Evolutionary conservation across 169 alveolate genomes (phyloP).

Genomic region (Plasmodium chabaudi): DNA sequence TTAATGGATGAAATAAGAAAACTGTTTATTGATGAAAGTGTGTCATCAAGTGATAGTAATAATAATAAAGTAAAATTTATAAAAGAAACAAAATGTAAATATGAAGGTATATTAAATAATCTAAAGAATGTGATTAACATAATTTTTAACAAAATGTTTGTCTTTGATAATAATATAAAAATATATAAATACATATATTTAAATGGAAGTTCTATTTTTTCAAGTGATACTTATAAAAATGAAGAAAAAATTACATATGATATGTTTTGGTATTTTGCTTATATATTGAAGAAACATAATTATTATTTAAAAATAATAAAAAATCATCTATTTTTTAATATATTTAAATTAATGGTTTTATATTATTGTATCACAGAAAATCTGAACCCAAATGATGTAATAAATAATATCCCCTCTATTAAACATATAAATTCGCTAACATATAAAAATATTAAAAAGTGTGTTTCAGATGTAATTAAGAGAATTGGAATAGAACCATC

Average conservation of each 20-base stretch:
- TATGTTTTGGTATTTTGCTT: conserved; percentile 73
- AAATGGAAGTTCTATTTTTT: conserved; percentile 4
- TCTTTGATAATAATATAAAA: conserved; percentile 22
- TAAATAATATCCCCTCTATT: conserved; percentile 18
- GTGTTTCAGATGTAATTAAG: conserved; percentile 15
- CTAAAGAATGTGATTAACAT: conserved; percentile 15
- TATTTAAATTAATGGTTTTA: conserved; percentile 52
- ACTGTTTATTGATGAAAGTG: background rate
- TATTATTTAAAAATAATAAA: conserved; percentile 55
- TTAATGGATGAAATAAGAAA: conserved; percentile 57
- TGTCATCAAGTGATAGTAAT: background rate
- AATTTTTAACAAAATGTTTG: conserved; percentile 68
- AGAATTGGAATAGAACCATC: background rate
- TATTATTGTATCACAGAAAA: conserved; percentile 47
- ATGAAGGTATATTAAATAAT: conserved; percentile 29
- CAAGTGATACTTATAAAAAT: background rate
- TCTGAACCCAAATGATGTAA: conserved; percentile 18
- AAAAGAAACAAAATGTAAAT: conserved; percentile 60
- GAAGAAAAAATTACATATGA: conserved; percentile 42
- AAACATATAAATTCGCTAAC: conserved; percentile 17
- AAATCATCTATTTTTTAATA: conserved; percentile 28
- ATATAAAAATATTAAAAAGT: conserved; percentile 38
- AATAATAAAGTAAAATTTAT: conserved; percentile 35
- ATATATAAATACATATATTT: conserved; percentile 56
- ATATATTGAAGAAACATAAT: conserved; percentile 36